phyloP scores from a whole-genome alignment of 345 rosid genomes.

The Eucalyptus pauciflora region DNA sequence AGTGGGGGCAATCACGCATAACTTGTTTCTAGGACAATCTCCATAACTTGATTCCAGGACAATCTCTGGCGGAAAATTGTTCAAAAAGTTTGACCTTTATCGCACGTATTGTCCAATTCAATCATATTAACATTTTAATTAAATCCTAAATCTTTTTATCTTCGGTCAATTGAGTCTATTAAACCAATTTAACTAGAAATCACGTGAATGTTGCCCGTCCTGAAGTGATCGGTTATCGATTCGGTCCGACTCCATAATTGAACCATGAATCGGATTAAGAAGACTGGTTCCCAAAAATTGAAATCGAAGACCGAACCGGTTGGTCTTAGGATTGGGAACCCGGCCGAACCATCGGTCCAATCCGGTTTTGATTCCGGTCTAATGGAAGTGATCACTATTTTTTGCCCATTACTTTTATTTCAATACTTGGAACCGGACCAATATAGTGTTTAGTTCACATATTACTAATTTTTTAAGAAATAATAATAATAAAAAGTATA shows the following conservation, averaged over 20 bases:
- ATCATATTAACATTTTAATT: neutral
- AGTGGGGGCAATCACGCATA: neutral
- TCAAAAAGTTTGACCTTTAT: too few species aligned
- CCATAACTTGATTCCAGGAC: neutral
- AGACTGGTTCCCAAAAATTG: fast-evolving
- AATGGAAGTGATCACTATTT: fast-evolving
- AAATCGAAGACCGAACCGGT: fast-evolving
- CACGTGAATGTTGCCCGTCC: too few species aligned
- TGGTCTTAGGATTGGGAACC: too few species aligned
- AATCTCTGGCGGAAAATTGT: neutral
- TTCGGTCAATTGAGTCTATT: fast-evolving
- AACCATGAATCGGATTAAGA: too few species aligned
- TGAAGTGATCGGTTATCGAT: too few species aligned
- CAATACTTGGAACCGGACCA: fast-evolving
- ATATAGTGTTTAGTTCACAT: too few species aligned
- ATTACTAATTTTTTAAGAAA: too few species aligned
- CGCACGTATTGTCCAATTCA: neutral
- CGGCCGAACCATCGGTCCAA: too few species aligned
- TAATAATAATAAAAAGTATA: too few species aligned
- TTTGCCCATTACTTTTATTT: too few species aligned
- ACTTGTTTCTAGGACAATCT: neutral
- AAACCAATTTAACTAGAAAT: fast-evolving
- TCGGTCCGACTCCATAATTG: too few species aligned
- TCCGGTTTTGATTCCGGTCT: fast-evolving
- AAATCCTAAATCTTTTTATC: fast-evolving